A percentile compares a stretch with the other conserved stretches of the same genome.
Evolutionary conservation across 2,329 filamentous ascomycete species (phyloP).

Genomic region (Monosporascus sp.): DNA sequence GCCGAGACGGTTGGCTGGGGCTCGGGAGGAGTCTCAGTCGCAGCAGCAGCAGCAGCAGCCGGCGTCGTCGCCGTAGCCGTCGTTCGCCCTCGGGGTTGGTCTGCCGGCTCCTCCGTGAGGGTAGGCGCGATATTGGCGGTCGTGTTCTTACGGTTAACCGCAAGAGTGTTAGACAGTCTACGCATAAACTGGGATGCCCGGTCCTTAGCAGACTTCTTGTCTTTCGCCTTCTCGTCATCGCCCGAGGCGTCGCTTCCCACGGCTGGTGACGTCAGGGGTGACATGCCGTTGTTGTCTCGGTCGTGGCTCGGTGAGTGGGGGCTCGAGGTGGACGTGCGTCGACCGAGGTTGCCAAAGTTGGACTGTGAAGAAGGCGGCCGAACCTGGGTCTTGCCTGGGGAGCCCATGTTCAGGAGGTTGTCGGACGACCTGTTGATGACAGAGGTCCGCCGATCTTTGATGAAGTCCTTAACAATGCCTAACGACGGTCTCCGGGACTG

Average conservation of each 20-base stretch:
- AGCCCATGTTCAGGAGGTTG: slow-evolving; percentile 23
- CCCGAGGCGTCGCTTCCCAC: slow-evolving; percentile 40
- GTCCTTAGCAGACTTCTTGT: slow-evolving; percentile 40
- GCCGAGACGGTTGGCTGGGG: slow-evolving; percentile 46
- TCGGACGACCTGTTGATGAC: slow-evolving; percentile 45
- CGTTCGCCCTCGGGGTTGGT: slow-evolving; percentile 14
- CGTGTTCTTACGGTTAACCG: slow-evolving; percentile 39
- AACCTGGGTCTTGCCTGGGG: slow-evolving; percentile 38
- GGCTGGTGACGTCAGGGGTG: slow-evolving; percentile 33
- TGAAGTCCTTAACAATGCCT: slow-evolving; percentile 55
- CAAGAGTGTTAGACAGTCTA: slow-evolving; percentile 50
- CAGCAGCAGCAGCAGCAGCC: slow-evolving; percentile 17
- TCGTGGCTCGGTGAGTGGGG: slow-evolving; percentile 48
- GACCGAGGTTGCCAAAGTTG: slow-evolving; percentile 43
- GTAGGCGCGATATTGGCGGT: slow-evolving; percentile 45
- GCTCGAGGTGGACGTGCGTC: slow-evolving; percentile 62
- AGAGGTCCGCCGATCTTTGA: slow-evolving; percentile 53
- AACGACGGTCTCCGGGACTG: slow-evolving; percentile 52
- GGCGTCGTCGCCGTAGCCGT: too few species aligned
- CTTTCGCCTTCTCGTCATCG: slow-evolving; percentile 38
- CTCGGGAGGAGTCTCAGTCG: slow-evolving; percentile 17
- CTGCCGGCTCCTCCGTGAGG: slow-evolving; percentile 43
- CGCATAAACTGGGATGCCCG: slow-evolving; percentile 55
- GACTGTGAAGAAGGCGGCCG: slow-evolving; percentile 44
- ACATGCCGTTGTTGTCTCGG: slow-evolving; percentile 20